Base-by-base conservation (phyloP, 257 asterid species). In the Paulownia fortunei region DNA sequence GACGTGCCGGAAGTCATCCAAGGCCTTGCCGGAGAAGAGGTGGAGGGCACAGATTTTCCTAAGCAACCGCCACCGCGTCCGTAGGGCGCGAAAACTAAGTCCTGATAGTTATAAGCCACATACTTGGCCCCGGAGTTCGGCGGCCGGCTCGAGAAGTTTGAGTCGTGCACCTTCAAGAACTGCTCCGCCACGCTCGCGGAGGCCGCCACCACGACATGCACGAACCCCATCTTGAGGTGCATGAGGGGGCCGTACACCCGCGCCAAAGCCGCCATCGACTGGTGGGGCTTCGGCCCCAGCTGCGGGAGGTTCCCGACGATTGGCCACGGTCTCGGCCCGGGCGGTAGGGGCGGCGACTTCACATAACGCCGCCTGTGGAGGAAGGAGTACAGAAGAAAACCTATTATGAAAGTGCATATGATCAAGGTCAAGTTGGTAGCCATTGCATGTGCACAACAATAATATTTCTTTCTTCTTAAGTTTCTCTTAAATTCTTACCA, bases 281-380 rank as follows among this genome's bases (percentile, higher is more conserved):
- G 97, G 86, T 95, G 97, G 0, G 98, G 97, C 85, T 76, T 90
- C 49, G 88, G 71, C 68, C 97, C 98, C 41, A 91, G 56, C 47
- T 95, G 96, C 18, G 88, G 92, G 0, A 93, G 87, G 86, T 95
- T 95, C 3, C 99, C 99, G 5, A 95, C 9, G 0, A 93, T 41
- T 19, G 97, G 99, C 99, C 99, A 95, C 47, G 98, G 96, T 72
- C 81, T 74, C n/a, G 99, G 99, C 16, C 99, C 98, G 0, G 98
- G 99, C 0, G 99, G 99, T 0, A 91, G 79, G 0, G 24, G 76
- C 24, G 41, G 30, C 2, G 84, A 76, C 16, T 24, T 34, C 0
- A 19, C 74, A 24, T 41, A 13, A 34, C 74, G 62, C 12, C 65
- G 36, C 6, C 24, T 3, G 3, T 16, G 61, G 36, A 81, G 61